phyloP scores from a whole-genome alignment of 108 stramenopile species.

The Epithemia pelagica region DNA sequence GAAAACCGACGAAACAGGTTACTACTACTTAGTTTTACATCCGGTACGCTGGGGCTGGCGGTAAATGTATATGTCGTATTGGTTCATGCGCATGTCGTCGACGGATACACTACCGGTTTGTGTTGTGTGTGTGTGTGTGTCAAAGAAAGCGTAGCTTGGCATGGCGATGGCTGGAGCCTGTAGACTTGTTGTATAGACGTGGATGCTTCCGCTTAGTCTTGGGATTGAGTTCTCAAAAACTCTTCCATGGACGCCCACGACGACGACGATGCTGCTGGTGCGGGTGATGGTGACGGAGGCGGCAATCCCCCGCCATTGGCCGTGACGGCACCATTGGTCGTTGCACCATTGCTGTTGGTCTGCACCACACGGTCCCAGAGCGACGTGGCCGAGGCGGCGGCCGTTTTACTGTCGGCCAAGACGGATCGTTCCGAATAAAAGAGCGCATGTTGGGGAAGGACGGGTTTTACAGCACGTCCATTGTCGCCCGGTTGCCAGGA shows the following conservation, averaged over 20 bases:
- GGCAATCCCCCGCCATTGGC: neutral
- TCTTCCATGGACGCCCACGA: neutral
- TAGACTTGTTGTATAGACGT: no score
- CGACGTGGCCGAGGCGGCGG: neutral
- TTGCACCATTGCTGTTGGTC: neutral
- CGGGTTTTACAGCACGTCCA: conserved; percentile 11
- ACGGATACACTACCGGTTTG: no score
- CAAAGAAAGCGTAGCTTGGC: no score
- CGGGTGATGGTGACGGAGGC: neutral
- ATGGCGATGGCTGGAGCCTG: no score
- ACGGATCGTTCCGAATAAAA: neutral
- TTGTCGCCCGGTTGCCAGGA: conserved; percentile 42
- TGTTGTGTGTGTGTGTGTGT: no score
- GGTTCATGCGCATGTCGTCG: no score
- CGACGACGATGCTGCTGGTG: neutral
- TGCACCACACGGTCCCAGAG: neutral
- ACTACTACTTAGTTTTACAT: no score
- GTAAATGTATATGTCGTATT: no score
- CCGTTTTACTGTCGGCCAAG: neutral
- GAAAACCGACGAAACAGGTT: no score
- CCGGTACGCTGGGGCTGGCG: no score
- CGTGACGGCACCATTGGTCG: neutral
- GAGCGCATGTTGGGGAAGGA: neutral
- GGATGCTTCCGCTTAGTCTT: no score
- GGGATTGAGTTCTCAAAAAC: neutral